Evolutionary conservation across 192 early-diverging fungal genomes (phyloP).

Genomic region (Backusella morwellensis): DNA sequence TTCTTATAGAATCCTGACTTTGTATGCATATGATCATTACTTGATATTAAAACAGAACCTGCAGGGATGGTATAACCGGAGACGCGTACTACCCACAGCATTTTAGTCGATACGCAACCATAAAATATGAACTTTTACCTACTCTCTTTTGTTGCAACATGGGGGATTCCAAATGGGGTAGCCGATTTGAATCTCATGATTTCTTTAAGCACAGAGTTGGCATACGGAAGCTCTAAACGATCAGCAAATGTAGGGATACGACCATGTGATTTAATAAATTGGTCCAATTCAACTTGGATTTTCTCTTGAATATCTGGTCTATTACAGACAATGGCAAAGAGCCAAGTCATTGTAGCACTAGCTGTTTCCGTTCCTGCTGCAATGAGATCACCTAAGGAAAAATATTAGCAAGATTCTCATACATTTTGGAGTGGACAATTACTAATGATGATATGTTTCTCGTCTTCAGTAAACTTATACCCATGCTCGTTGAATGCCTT

Average conservation of each 20-base stretch:
- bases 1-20: conserved; percentile 30
- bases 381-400: neutral
- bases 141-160: conserved; percentile 11
- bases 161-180: conserved; percentile 10
- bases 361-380: neutral
- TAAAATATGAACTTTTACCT: neutral
- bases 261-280: neutral
- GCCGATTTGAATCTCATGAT: neutral
- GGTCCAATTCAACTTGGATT: conserved; percentile 16
- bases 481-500: neutral
- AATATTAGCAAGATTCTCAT: neutral
- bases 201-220: conserved; percentile 13
- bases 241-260: conserved; percentile 1
- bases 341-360: neutral
- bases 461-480: neutral
- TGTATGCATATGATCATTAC: conserved; percentile 47
- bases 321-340: neutral
- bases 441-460: neutral
- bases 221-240: conserved; percentile 15
- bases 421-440: neutral
- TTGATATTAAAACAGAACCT: conserved; percentile 41
- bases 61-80: conserved; percentile 50
- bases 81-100: neutral
- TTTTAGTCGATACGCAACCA: too few relatives aligned
- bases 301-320: conserved; percentile 22